Evolutionary conservation across 2,329 filamentous ascomycete species (phyloP).

Genomic region (Aspergillus melleus): DNA sequence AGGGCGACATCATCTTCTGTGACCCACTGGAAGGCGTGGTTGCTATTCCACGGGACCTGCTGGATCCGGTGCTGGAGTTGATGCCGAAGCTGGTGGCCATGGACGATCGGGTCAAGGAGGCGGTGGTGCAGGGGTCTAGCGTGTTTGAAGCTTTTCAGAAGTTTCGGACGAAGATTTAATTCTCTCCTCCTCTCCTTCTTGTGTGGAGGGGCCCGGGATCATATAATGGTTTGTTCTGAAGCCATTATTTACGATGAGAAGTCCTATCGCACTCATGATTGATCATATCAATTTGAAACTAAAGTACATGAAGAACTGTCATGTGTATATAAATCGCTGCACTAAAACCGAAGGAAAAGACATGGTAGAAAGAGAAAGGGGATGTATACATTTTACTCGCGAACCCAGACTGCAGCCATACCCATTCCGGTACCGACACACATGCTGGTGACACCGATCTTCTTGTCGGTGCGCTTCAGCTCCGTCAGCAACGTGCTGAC

Average conservation of each 20-base stretch:
- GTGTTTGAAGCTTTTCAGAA: constrained; percentile 67
- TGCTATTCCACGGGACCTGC: constrained; percentile 61
- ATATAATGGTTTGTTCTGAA: too few species aligned
- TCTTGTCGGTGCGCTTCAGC: constrained; percentile 77
- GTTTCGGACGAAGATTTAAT: constrained; percentile 42
- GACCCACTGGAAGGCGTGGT: constrained; percentile 71
- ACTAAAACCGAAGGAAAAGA: constrained; percentile 16
- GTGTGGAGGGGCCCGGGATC: too few species aligned
- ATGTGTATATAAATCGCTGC: constrained; percentile 19
- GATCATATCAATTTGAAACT: neutral
- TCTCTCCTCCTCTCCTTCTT: too few species aligned
- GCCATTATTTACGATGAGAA: neutral
- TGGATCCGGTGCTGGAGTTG: constrained; percentile 62
- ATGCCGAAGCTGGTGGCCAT: constrained; percentile 55
- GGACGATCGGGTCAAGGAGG: constrained; percentile 63
- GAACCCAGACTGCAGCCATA: constrained; percentile 95
- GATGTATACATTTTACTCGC: constrained; percentile 62
- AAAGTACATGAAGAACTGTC: constrained; percentile 11
- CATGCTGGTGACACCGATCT: constrained; percentile 92
- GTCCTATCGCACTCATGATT: neutral
- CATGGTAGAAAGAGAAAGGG: constrained; percentile 17
- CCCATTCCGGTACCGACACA: constrained; percentile 97
- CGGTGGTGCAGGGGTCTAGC: constrained; percentile 62
- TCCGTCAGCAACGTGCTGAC: constrained; percentile 90
- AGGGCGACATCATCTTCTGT: constrained; percentile 68